phyloP scores from a whole-genome alignment of 495 filamentous ascomycete species.

The Podospora sp. region DNA sequence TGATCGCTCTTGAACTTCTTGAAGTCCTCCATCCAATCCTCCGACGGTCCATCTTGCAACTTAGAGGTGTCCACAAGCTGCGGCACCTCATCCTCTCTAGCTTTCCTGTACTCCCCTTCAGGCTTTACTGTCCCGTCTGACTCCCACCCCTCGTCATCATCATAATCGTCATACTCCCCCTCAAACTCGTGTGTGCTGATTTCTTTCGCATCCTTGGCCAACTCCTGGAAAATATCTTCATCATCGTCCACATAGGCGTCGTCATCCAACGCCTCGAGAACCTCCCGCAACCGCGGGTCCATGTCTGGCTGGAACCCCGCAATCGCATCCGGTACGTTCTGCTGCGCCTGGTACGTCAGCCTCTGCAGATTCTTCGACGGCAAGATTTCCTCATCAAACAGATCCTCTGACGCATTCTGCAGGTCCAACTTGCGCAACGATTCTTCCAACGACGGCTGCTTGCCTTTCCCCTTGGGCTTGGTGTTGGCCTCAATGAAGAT shows the following conservation, averaged over 20 bases:
- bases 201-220: slow-evolving; percentile 75
- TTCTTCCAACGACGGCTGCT: slow-evolving; percentile 74
- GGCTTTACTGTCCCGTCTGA: slow-evolving; percentile 90
- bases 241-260: slow-evolving; percentile 94
- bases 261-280: slow-evolving; percentile 92
- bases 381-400: slow-evolving; percentile 69
- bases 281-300: slow-evolving; percentile 92
- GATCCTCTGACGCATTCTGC: slow-evolving; percentile 56
- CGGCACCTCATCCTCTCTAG: slow-evolving; percentile 50
- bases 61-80: slow-evolving; percentile 47
- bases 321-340: slow-evolving; percentile 87
- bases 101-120: slow-evolving; percentile 45
- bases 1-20: slow-evolving; percentile 85
- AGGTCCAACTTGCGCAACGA: slow-evolving; percentile 70
- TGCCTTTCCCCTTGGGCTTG: slow-evolving; percentile 67
- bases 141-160: slow-evolving; percentile 85
- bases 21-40: slow-evolving; percentile 87
- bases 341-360: slow-evolving; percentile 87
- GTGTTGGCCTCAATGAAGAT: slow-evolving; percentile 77
- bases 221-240: slow-evolving; percentile 76
- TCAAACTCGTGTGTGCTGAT: slow-evolving; percentile 47
- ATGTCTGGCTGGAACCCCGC: slow-evolving; percentile 96
- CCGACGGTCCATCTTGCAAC: slow-evolving; percentile 50
- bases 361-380: slow-evolving; percentile 71
- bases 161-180: slow-evolving; percentile 48